Conservation (phyloP, 257 asterid species). For the Rubia yunnanensis region DNA sequence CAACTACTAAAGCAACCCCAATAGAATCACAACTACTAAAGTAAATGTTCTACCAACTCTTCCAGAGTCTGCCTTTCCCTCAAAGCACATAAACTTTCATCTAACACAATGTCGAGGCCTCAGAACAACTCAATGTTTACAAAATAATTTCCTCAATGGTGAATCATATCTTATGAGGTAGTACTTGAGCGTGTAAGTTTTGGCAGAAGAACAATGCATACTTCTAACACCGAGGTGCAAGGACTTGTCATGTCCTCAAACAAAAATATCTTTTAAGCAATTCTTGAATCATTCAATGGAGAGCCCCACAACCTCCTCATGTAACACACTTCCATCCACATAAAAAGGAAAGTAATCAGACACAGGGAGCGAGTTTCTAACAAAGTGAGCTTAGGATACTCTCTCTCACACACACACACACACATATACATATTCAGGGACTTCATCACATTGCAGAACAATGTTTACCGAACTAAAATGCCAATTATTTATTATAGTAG, state of each 20-base stretch:
- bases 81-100: neutral
- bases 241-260: neutral
- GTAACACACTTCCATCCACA: neutral
- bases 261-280: neutral
- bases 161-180: neutral
- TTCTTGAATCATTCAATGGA: neutral
- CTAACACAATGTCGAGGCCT: neutral
- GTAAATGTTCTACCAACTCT: neutral
- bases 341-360: neutral
- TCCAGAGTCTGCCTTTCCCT: neutral
- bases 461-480: neutral
- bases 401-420: no score
- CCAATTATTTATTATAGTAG: no score
- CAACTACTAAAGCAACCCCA: neutral
- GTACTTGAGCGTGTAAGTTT: neutral
- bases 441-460: no score
- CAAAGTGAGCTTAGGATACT: no score
- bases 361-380: neutral
- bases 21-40: neutral
- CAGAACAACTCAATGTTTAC: neutral
- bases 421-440: no score
- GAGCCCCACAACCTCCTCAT: no score
- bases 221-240: no score
- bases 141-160: neutral
- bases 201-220: no score